Evolutionary conservation across 768 basidiomycete genomes (phyloP).

Genomic region (Mycena filopes): DNA sequence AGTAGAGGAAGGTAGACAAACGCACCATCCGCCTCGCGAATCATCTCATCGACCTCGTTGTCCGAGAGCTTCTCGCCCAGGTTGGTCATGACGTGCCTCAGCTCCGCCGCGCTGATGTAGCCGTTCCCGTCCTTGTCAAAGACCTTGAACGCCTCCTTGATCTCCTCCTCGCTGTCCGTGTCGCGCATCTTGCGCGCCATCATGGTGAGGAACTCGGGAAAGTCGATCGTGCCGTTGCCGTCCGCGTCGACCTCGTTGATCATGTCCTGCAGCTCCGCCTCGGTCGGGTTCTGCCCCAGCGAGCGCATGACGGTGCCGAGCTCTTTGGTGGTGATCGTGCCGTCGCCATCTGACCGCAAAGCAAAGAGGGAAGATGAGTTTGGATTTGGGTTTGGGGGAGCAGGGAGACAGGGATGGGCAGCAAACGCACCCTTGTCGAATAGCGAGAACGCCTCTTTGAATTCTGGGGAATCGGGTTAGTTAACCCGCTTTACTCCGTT

Average conservation of each 20-base stretch:
- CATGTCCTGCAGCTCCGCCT: slow-evolving; percentile 59
- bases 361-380: no score
- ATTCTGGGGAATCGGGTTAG: slow-evolving; percentile 31
- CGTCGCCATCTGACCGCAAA: slow-evolving; percentile 53
- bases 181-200: slow-evolving; percentile 56
- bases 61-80: slow-evolving; percentile 54
- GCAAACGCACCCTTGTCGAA: slow-evolving; percentile 37
- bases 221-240: slow-evolving; percentile 57
- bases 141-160: slow-evolving; percentile 55
- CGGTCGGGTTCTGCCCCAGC: slow-evolving; percentile 60
- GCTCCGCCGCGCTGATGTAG: slow-evolving; percentile 80
- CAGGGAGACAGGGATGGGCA: no score
- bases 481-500: no score
- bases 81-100: slow-evolving; percentile 89
- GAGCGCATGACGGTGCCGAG: slow-evolving; percentile 60
- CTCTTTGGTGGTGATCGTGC: slow-evolving; percentile 61
- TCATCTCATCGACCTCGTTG: slow-evolving; percentile 48
- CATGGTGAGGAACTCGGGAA: slow-evolving; percentile 58
- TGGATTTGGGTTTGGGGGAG: no score
- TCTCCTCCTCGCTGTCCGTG: slow-evolving; percentile 56
- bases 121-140: slow-evolving; percentile 86
- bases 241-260: slow-evolving; percentile 60
- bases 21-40: slow-evolving; percentile 66
- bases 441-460: slow-evolving; percentile 41
- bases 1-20: not conserved